phyloP scores from a whole-genome alignment of 352 stramenopile species.

The Pseudoperonospora humuli region DNA sequence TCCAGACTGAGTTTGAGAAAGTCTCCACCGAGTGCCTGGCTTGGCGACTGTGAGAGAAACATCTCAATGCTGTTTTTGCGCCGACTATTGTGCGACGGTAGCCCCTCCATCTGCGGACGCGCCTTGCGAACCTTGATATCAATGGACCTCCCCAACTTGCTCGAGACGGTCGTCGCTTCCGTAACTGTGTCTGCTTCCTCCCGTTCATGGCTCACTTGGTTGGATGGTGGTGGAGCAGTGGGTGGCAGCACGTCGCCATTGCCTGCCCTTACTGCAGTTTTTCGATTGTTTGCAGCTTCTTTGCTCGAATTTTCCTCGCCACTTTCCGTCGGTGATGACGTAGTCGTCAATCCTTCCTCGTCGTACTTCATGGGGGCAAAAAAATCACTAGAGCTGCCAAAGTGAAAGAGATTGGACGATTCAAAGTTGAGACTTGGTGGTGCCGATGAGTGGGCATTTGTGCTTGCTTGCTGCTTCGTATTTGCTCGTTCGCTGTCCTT shows the following conservation, averaged over 20 bases:
- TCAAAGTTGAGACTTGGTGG: conserved; percentile 30
- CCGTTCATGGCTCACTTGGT: conserved; percentile 29
- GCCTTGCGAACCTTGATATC: conserved; percentile 19
- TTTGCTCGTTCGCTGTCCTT: conserved; percentile 1
- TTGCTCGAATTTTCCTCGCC: conserved; percentile 1
- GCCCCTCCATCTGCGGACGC: conserved; percentile 17
- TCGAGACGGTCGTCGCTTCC: conserved; percentile 1
- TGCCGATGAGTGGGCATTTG: neutral
- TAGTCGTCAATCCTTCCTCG: conserved; percentile 18
- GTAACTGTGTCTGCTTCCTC: neutral
- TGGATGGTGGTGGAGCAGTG: conserved; percentile 31
- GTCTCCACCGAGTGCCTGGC: conserved; percentile 63
- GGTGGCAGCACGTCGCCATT: conserved; percentile 31
- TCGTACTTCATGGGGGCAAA: conserved; percentile 42
- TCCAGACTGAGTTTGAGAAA: conserved; percentile 71
- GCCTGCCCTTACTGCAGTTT: neutral
- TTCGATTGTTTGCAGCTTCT: neutral
- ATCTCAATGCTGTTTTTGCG: conserved; percentile 86
- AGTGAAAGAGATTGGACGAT: conserved; percentile 38
- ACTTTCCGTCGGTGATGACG: conserved; percentile 13
- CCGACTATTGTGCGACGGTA: conserved; percentile 25
- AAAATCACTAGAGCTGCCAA: conserved; percentile 36
- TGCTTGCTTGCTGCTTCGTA: conserved; percentile 2
- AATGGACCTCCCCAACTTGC: conserved; percentile 1
- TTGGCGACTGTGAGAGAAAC: conserved; percentile 81